phyloP scores from a whole-genome alignment of 495 filamentous ascomycete genomes.

The Parathielavia hyrcaniae region DNA sequence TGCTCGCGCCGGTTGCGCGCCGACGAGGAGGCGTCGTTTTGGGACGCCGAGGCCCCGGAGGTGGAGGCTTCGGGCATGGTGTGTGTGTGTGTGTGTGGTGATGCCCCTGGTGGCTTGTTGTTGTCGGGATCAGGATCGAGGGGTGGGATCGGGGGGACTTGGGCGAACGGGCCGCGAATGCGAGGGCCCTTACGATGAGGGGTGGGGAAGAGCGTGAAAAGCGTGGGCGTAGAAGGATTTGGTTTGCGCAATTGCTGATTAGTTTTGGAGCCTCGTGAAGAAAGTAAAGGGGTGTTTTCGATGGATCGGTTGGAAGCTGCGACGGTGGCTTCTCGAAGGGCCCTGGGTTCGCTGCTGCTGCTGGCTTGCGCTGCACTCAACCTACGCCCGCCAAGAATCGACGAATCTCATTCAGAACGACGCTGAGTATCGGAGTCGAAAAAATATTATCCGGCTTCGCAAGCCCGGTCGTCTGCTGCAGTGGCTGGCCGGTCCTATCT shows the following conservation, averaged over 20 bases:
- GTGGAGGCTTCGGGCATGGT: conserved; percentile 79
- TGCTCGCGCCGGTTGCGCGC: conserved; percentile 69
- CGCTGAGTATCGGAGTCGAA: no score
- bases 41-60: conserved; percentile 60
- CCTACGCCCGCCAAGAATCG: no score
- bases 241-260: no score
- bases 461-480: background rate
- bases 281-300: background rate
- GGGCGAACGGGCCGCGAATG: background rate
- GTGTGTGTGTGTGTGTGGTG: no score
- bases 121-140: background rate
- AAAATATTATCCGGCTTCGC: no score
- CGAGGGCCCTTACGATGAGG: no score
- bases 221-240: no score
- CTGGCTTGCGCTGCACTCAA: background rate
- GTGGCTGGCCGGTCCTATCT: background rate
- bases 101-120: conserved; percentile 15
- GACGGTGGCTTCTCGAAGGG: background rate
- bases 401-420: no score
- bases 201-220: no score
- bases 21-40: conserved; percentile 33
- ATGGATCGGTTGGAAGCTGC: background rate
- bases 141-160: background rate
- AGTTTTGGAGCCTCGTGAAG: no score
- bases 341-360: background rate